Conservation (phyloP, 768 basidiomycete genomes). For the Suillus sp. region DNA sequence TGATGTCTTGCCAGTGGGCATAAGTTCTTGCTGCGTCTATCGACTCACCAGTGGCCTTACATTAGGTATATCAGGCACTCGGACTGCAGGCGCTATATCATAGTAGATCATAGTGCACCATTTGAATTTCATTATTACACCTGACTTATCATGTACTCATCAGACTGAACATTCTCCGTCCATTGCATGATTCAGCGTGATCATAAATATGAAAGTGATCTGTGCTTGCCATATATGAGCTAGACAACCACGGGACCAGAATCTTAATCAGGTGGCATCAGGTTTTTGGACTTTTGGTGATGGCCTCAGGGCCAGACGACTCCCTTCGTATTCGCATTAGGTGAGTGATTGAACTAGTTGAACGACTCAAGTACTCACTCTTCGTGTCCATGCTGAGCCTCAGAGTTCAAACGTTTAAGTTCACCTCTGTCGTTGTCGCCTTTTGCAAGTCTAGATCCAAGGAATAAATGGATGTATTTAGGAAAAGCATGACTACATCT, state of each 20-base stretch:
- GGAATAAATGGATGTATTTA: too few species aligned
- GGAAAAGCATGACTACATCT: too few species aligned
- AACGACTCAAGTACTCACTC: too few species aligned
- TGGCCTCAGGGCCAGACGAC: too few species aligned
- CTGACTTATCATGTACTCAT: background rate
- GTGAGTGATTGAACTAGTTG: too few species aligned
- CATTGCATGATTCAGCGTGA: background rate
- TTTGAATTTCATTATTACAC: background rate
- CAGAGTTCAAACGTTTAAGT: too few species aligned
- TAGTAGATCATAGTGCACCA: background rate
- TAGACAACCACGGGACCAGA: background rate
- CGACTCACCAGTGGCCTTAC: background rate
- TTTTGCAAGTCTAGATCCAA: too few species aligned
- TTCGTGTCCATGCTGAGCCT: too few species aligned
- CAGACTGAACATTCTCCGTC: background rate
- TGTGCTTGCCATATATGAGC: background rate
- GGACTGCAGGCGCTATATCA: background rate
- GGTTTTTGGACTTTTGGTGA: constrained; percentile 1
- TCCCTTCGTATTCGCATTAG: too few species aligned
- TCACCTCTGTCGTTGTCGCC: too few species aligned
- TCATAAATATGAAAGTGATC: background rate
- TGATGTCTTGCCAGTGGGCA: constrained; percentile 49
- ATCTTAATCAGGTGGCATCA: background rate
- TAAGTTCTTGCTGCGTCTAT: too few species aligned
- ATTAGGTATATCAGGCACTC: background rate